Base-by-base conservation (phyloP, 805 yeast species). In the Ogataea glucozyma region DNA sequence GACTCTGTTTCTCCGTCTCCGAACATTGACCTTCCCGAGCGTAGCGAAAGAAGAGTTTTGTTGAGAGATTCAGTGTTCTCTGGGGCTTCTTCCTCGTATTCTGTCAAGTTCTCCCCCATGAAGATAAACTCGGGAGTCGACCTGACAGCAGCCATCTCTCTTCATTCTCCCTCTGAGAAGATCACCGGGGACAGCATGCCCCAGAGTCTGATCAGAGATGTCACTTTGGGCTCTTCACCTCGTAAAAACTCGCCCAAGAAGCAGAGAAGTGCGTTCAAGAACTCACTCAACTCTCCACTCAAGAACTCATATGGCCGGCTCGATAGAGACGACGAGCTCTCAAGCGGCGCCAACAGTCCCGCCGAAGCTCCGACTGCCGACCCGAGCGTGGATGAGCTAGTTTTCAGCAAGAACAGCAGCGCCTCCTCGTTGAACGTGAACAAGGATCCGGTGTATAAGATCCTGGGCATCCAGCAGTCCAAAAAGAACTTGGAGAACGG, bases 141-240 rank as follows among this genome's bases (percentile, higher is more conserved):
- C 14, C 20, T 31, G 14, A 22, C 42, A 12, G 38, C 41, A n/a
- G n/a, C n/a, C n/a, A n/a, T n/a, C n/a, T n/a, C n/a, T n/a, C n/a
- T n/a, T n/a, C n/a, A n/a, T n/a, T n/a, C n/a, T n/a, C n/a, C n/a
- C n/a, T n/a, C n/a, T n/a, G n/a, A n/a, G n/a, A n/a, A n/a, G n/a
- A n/a, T n/a, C n/a, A n/a, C n/a, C n/a, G n/a, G n/a, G 3, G 44
- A 35, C 11, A 16, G 13, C 2, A n/a, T 37, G 16, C 22, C 47
- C 2, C 48, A 47, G n/a, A 44, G 37, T 11, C 18, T 51, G n/a
- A 27, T 45, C 3, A 27, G 26, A 38, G 51, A 51, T 11, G 38
- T 51, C 43, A 53, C 61, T 8, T 38, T 56, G 27, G 66, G 66
- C 3, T 62, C 67, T 14, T 60, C 66, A 11, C 67, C 67, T 14